Conservation (phyloP, 352 stramenopile genomes). For the Phytophthora citrophthora region DNA sequence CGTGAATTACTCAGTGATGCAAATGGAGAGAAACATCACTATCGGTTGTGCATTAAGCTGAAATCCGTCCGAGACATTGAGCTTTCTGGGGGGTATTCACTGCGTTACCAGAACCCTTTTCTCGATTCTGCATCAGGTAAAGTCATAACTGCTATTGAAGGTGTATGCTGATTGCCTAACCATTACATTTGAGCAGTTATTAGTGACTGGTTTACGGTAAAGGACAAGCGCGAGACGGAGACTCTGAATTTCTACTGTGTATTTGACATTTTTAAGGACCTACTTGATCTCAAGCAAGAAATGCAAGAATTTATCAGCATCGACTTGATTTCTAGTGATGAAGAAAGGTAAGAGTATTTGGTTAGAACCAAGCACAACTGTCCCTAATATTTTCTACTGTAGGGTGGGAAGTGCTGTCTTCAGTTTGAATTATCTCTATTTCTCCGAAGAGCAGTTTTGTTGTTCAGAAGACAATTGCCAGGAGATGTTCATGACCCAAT, state of each 20-base stretch:
- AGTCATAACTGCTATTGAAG: neutral
- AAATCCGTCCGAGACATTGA: constrained; percentile 45
- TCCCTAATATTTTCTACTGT: neutral
- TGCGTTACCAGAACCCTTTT: constrained; percentile 52
- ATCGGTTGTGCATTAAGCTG: constrained; percentile 46
- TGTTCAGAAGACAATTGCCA: constrained; percentile 48
- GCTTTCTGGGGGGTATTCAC: constrained; percentile 29
- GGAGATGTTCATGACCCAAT: constrained; percentile 37
- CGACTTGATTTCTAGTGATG: constrained; percentile 37
- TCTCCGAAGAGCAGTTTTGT: constrained; percentile 56
- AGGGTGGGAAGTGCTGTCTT: constrained; percentile 58
- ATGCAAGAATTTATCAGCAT: constrained; percentile 58
- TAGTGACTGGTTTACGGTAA: constrained; percentile 40
- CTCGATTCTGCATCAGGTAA: constrained; percentile 38
- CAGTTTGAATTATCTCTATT: constrained; percentile 80
- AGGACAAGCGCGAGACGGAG: constrained; percentile 42
- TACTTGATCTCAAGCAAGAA: constrained; percentile 43
- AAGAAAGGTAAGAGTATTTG: constrained; percentile 20
- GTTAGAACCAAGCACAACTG: neutral
- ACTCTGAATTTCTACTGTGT: constrained; percentile 49
- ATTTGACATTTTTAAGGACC: constrained; percentile 48
- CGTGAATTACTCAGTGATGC: constrained; percentile 10
- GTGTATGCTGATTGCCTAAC: neutral
- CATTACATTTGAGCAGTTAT: constrained; percentile 36
- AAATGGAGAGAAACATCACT: constrained; percentile 24